Conservation (phyloP, 345 rosid genomes). For the Mangifera indica region DNA sequence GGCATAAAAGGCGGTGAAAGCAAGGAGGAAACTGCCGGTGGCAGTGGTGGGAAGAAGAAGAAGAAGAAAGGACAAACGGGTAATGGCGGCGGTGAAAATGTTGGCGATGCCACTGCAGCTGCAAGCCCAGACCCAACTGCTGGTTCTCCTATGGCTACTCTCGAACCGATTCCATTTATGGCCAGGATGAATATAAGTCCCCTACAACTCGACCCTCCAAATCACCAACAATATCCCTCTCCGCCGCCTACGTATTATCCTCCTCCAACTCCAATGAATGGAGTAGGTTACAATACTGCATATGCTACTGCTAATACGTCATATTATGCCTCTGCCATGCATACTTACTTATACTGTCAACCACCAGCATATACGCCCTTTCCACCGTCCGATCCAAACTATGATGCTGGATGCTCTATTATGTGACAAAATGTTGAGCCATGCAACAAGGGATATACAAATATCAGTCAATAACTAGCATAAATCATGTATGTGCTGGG, state of each 20-base stretch:
- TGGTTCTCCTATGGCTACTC: background rate
- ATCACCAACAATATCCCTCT: slow-evolving; percentile 21
- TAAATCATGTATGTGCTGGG: background rate
- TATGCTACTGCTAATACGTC: slow-evolving; percentile 31
- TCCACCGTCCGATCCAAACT: slow-evolving; percentile 35
- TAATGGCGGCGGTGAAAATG: slow-evolving; percentile 18
- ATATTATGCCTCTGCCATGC: slow-evolving; percentile 29
- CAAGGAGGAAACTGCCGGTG: slow-evolving; percentile 8
- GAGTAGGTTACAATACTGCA: slow-evolving; percentile 39
- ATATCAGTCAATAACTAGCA: background rate
- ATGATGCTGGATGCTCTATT: slow-evolving; percentile 43
- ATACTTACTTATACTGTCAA: slow-evolving; percentile 18
- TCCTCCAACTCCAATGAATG: slow-evolving; percentile 40
- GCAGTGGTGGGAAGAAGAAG: slow-evolving; percentile 37
- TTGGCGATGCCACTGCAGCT: slow-evolving; percentile 12
- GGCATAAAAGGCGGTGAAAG: slow-evolving; percentile 17
- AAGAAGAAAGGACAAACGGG: slow-evolving; percentile 27
- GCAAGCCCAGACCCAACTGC: background rate
- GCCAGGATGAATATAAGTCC: slow-evolving; percentile 19
- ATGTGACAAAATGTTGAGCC: slow-evolving; percentile 29
- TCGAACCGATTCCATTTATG: slow-evolving; percentile 19
- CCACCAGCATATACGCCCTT: slow-evolving; percentile 24
- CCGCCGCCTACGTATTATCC: slow-evolving; percentile 27
- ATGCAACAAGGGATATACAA: background rate
- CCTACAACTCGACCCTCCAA: slow-evolving; percentile 4